Conservation (phyloP, 2,329 filamentous ascomycete species). For the Ilyonectria destructans region DNA sequence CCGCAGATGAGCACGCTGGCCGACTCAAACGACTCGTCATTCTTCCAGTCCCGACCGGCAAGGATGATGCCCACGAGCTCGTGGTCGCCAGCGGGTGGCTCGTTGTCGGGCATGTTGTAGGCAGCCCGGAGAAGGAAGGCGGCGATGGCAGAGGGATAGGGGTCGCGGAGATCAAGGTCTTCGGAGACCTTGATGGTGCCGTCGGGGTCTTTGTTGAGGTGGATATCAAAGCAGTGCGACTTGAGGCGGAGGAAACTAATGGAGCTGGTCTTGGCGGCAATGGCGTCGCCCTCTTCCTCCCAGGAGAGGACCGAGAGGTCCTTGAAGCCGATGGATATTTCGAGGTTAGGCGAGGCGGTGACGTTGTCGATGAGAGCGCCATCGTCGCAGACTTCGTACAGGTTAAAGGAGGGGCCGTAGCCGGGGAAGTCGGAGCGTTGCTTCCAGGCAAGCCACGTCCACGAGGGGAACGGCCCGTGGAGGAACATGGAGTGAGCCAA, state of each 20-base stretch:
- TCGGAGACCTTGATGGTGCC: conserved; percentile 38
- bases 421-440: conserved; percentile 45
- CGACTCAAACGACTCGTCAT: conserved; percentile 45
- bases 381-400: conserved; percentile 52
- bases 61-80: conserved; percentile 50
- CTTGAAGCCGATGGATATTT: conserved; percentile 55
- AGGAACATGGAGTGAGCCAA: conserved; percentile 48
- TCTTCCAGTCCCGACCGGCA: conserved; percentile 52
- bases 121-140: conserved; percentile 44
- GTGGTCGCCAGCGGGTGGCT: conserved; percentile 46
- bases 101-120: conserved; percentile 33
- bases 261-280: conserved; percentile 46
- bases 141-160: conserved; percentile 38
- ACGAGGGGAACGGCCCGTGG: conserved; percentile 54
- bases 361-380: conserved; percentile 50
- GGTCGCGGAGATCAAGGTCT: conserved; percentile 43
- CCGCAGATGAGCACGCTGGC: conserved; percentile 53
- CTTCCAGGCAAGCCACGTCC: conserved; percentile 59
- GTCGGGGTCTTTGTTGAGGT: conserved; percentile 41
- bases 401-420: conserved; percentile 50
- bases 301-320: conserved; percentile 54
- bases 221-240: conserved; percentile 55
- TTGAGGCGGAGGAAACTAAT: conserved; percentile 54
- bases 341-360: conserved; percentile 52
- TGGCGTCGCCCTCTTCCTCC: conserved; percentile 56